Conservation (phyloP, 345 rosid genomes). For the Streptanthus diversifolius region DNA sequence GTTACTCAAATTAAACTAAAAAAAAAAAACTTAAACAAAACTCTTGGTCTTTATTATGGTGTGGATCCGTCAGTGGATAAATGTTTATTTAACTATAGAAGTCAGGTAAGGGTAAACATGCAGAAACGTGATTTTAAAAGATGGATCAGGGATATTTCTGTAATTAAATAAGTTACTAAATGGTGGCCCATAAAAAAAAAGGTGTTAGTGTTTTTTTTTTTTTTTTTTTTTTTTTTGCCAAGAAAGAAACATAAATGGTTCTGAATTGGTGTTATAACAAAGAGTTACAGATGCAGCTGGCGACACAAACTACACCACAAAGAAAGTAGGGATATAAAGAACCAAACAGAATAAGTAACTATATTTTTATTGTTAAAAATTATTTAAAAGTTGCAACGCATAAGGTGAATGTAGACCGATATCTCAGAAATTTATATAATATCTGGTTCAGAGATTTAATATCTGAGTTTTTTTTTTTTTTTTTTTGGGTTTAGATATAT, state of each 20-base stretch:
- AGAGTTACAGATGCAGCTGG: slow-evolving; percentile 29
- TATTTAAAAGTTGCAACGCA: neutral
- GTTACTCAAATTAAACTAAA: neutral
- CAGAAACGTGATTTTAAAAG: slow-evolving; percentile 33
- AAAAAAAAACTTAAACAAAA: neutral
- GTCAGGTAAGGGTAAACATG: slow-evolving; percentile 30
- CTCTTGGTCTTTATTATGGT: neutral
- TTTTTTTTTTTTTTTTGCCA: neutral
- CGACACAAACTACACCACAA: slow-evolving; percentile 24
- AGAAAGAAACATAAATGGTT: slow-evolving; percentile 17
- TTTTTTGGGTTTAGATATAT: slow-evolving; percentile 5
- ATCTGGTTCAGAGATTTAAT: neutral
- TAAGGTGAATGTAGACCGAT: neutral
- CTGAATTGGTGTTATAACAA: slow-evolving; percentile 19
- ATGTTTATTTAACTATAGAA: slow-evolving; percentile 11
- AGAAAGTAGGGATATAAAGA: neutral
- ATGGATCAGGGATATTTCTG: slow-evolving; percentile 21
- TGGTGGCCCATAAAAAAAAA: neutral
- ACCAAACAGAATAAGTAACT: neutral
- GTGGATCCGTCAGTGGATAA: slow-evolving; percentile 29
- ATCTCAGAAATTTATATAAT: neutral
- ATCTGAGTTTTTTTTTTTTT: neutral
- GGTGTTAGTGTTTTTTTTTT: neutral
- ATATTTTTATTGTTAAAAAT: neutral
- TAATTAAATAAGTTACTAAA: slow-evolving; percentile 10